phyloP scores from a whole-genome alignment of 805 yeast species.

The Vanderwaltozyma verrucispora region DNA sequence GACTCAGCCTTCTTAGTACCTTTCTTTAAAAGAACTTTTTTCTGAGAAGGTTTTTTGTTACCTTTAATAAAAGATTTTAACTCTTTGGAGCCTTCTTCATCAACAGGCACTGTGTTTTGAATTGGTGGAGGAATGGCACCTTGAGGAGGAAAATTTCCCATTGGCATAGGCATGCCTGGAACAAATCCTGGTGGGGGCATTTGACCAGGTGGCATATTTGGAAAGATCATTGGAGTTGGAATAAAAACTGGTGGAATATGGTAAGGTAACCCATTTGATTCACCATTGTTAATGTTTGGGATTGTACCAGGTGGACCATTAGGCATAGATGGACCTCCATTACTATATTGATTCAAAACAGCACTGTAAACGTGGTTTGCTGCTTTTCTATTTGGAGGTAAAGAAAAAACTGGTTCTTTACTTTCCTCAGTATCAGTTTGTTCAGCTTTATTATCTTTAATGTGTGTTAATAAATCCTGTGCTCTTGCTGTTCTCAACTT shows the following conservation, averaged over 20 bases:
- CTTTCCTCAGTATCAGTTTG: background rate
- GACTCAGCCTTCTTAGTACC: background rate
- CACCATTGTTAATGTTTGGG: conserved; percentile 5
- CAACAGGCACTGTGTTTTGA: conserved; percentile 1
- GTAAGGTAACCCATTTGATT: conserved; percentile 21
- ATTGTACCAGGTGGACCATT: conserved; percentile 1
- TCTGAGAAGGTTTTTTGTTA: background rate
- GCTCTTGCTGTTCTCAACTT: conserved; percentile 3
- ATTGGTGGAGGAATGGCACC: conserved; percentile 7
- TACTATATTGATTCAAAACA: conserved; percentile 23
- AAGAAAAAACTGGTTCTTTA: conserved; percentile 12
- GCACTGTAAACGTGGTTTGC: conserved; percentile 28
- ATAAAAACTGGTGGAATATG: conserved; percentile 15
- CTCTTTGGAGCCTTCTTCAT: conserved; percentile 8
- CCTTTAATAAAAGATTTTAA: conserved; percentile 4
- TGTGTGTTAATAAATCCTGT: conserved; percentile 2
- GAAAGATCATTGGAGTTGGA: conserved; percentile 9
- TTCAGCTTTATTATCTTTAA: conserved; percentile 7
- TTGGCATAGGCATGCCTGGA: conserved; percentile 14
- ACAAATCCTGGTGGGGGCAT: conserved; percentile 5
- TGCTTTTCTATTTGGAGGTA: conserved; percentile 13
- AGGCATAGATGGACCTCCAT: conserved; percentile 4
- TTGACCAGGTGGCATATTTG: conserved; percentile 7
- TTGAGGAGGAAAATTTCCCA: conserved; percentile 6
- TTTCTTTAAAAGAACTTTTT: background rate